Evolutionary conservation across 2,329 filamentous ascomycete genomes (phyloP), one percentile per base, ranked within the genome.

Genomic region (Fusarium pseudonygamai): DNA sequence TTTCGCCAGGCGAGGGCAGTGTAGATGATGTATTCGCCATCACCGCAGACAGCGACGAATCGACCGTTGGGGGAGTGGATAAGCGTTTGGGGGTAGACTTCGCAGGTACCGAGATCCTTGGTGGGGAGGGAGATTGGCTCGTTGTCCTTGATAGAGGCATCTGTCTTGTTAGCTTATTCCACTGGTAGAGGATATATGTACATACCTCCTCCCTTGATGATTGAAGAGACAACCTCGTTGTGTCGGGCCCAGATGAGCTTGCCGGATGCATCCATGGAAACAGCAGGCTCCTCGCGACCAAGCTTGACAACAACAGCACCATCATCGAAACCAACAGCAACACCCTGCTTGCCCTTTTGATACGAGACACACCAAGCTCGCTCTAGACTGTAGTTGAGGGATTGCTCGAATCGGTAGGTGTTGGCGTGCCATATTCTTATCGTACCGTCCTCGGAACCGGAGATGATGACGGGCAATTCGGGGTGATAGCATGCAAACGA

Each of bases 381-480:
- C 83, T 99, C 96, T 55, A 99, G 85, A 36, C 95, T 96, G 82
- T 99, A 99, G 85, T 94, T 98, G 71, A 99, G 86, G 2, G 95
- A 97, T 81, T 98, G 96, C 83, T 98, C 96, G 68, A 98, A 89
- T 75, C 96, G 90, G 84, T 98, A 98, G 60, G 96, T 99, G 80
- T 97, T 98, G 74, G 96, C 95, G 82, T 99, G 95, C 96, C 96
- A 99, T 82, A 99, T 95, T 84, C 97, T 97, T 81, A 99, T 92
- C 2, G 95, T 97, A 74, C 96, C 96, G 83, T 99, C 96, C 84
- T 99, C 96, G 32, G 96, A 98, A 78, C 96, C 96, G 30, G 96
- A 98, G 64, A 99, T 96, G 79, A 99, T 99, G 75, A 99, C 92
- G 6, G 96, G 96, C 55, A 99, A 87, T 83, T 98, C 96, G 5